A percentile compares a stretch with the other conserved stretches of the same genome.
phyloP scores from a whole-genome alignment of 169 alveolate genomes.

The Amoebophrya sp. region DNA sequence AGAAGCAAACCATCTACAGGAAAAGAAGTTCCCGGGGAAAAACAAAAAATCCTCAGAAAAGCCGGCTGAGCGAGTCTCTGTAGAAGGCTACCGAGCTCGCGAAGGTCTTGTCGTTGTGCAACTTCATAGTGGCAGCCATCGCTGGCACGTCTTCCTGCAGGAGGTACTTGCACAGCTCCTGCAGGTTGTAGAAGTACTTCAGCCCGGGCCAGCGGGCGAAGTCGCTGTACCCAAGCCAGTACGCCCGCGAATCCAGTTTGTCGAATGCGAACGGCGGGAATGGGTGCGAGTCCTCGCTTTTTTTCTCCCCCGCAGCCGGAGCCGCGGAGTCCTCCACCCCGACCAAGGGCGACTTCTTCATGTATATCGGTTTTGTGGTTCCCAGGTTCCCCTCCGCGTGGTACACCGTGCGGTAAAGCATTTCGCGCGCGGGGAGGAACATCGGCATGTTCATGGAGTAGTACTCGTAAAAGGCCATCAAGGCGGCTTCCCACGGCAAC shows the following conservation, averaged over 20 bases:
- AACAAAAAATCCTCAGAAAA: no score
- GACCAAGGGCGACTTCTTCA: no score
- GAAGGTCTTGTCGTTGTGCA: background rate
- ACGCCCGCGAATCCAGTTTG: background rate
- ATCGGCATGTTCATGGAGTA: background rate
- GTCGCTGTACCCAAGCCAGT: background rate
- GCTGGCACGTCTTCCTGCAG: background rate
- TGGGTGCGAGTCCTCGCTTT: background rate
- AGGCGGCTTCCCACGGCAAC: background rate
- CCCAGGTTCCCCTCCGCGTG: background rate
- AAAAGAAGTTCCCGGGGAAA: no score
- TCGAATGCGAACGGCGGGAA: background rate
- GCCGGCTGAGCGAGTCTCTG: background rate
- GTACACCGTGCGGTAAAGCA: background rate
- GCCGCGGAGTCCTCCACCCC: no score
- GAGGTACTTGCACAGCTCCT: background rate
- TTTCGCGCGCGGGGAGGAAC: background rate
- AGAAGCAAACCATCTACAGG: background rate
- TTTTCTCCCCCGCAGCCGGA: background rate
- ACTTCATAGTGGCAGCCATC: background rate
- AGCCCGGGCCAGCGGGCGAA: background rate
- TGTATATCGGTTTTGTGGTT: background rate
- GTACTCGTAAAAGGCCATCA: background rate
- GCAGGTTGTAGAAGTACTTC: background rate
- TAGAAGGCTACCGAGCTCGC: background rate